Evolutionary conservation across 2,329 filamentous ascomycete genomes (phyloP), one percentile per base, ranked within the genome.

Genomic region (Fonsecaea pugnacius): DNA sequence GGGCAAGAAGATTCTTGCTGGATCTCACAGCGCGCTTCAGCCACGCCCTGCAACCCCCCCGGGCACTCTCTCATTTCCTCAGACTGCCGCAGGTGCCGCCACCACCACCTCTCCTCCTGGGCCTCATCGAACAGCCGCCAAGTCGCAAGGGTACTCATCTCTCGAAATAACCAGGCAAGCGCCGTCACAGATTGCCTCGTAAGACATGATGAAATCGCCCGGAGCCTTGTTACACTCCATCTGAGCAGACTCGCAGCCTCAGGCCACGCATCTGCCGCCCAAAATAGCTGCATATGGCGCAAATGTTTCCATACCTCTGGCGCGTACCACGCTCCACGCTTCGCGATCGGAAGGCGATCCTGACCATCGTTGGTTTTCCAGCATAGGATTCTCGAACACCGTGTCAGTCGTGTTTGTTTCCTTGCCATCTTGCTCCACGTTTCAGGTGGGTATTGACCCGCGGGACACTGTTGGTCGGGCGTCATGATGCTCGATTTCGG

Each of bases 81-180:
- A 60, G 27, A 43, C 51, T 63, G 57, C 59, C 60, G 60, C 60
- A 57, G 40, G 58, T 51, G 43, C 38, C 36, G 38, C 52, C 63
- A 32, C 59, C 40, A 21, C 38, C 30, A 32, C 52, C 59, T 24
- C 36, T 32, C 16, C 57, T 52, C 8, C 21, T 27, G 46, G 38
- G n/a, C 35, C 14, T 52, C 43, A 40, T 60, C 62, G 56, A 60
- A 66, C 61, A 62, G 67, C 63, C 65, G 60, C 62, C 72, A 54
- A 70, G 73, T 27, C 61, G 69, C 52, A 43, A 43, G 58, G 64
- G 35, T 56, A 10, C 58, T 68, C 59, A 62, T 60, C 62, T 68
- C 62, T 68, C 61, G 66, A 66, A 68, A 68, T 66, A 68, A 64
- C 50, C 36, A 63, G 18, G 40, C 66, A 68, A 68, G 66, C 66